A percentile compares a stretch with the other conserved stretches of the same genome.
These are phyloP conservation scores for Ogataea trehaloabstinens DNA, from an alignment of 805 yeast genomes.

Conservation along the genomic window DNA sequence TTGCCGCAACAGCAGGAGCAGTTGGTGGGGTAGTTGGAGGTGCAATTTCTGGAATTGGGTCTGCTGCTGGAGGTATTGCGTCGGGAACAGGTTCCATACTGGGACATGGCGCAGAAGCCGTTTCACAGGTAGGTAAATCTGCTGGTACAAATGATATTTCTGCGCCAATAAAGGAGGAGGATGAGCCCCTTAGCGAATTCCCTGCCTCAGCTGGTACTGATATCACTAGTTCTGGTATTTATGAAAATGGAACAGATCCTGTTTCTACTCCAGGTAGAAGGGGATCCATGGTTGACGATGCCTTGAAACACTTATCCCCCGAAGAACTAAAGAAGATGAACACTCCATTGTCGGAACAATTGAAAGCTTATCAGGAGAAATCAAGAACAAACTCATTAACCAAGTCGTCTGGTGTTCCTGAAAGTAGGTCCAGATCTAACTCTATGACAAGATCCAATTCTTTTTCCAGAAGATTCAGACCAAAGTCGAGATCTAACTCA, in stretches of 20 bases:
- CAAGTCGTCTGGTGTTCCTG: constrained; percentile 37
- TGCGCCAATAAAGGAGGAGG: constrained; percentile 33
- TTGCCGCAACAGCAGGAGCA: constrained; percentile 17
- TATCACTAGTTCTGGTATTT: constrained; percentile 6
- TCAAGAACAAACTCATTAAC: constrained; percentile 45
- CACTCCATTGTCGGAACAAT: constrained; percentile 26
- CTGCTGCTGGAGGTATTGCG: constrained; percentile 19
- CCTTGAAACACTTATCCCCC: constrained; percentile 25
- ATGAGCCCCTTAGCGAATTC: constrained; percentile 19
- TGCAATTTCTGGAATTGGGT: constrained; percentile 2
- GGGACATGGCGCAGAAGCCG: constrained; percentile 16
- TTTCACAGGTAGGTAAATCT: constrained; percentile 9
- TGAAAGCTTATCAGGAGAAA: constrained; percentile 24
- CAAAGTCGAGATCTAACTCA: constrained; percentile 23
- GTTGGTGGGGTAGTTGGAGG: constrained; percentile 10
- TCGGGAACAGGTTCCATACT: constrained; percentile 18
- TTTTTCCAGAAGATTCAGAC: constrained; percentile 13
- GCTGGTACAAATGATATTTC: constrained; percentile 23
- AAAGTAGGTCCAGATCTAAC: constrained; percentile 24
- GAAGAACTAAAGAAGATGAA: constrained; percentile 29
- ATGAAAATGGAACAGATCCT: constrained; percentile 9
- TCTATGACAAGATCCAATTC: constrained; percentile 22
- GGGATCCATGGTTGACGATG: constrained; percentile 34
- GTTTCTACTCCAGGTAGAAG: constrained; percentile 18
- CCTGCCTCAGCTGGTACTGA: constrained; percentile 15